Conservation (phyloP, 208 protist species). For the Phytomonas sp. region DNA sequence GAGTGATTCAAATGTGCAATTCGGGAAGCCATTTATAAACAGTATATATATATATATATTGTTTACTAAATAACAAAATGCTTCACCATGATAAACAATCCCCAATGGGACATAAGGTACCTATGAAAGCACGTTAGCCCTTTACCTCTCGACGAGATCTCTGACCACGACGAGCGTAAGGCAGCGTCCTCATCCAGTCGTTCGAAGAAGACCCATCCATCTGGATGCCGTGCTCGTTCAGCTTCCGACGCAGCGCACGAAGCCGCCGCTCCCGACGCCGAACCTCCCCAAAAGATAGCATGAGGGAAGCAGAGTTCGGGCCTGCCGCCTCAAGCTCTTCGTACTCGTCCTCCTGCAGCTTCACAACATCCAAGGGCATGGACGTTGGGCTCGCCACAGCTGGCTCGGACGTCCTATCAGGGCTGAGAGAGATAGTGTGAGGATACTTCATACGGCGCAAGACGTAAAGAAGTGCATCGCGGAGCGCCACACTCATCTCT, state of each 20-base stretch:
- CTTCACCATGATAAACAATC: too few species aligned
- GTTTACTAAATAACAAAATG: too few species aligned
- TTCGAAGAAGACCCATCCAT: neutral
- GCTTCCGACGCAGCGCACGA: neutral
- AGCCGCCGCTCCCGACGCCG: neutral
- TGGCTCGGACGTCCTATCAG: neutral
- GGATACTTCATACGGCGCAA: conserved; percentile 21
- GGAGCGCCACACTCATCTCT: conserved; percentile 37
- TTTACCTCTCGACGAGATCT: neutral
- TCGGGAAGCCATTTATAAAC: neutral
- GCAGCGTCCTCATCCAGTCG: neutral
- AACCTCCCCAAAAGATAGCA: neutral
- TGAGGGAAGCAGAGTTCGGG: neutral
- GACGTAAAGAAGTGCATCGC: conserved; percentile 51
- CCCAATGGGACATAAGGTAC: neutral
- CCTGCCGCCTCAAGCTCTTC: conserved; percentile 2
- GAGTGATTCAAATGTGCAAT: neutral
- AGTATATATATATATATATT: neutral
- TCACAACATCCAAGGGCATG: neutral
- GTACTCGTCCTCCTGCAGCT: conserved; percentile 24
- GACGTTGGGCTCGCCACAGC: neutral
- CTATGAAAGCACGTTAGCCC: neutral
- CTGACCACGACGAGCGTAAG: neutral
- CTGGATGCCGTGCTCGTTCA: neutral
- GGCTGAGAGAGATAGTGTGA: neutral